phyloP scores from a whole-genome alignment of 352 stramenopile genomes.

The Aphanomyces cochlioides region DNA sequence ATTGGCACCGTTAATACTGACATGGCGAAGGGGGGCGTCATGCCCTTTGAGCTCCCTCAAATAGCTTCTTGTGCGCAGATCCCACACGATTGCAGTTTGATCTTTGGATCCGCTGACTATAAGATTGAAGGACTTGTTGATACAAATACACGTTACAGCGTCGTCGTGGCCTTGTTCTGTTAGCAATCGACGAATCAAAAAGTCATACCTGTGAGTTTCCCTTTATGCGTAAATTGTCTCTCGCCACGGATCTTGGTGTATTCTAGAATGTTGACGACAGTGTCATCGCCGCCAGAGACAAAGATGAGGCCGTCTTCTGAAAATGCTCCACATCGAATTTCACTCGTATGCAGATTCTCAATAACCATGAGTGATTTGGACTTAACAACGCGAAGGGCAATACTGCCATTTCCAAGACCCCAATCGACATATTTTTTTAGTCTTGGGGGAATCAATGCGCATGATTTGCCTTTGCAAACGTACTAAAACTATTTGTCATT shows the following conservation, averaged over 20 bases:
- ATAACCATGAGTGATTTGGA: slow-evolving; percentile 59
- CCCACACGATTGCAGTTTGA: slow-evolving; percentile 61
- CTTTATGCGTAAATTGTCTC: slow-evolving; percentile 60
- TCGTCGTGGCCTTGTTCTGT: slow-evolving; percentile 45
- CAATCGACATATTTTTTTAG: slow-evolving; percentile 76
- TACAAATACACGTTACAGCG: slow-evolving; percentile 54
- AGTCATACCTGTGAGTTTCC: slow-evolving; percentile 46
- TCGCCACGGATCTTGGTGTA: slow-evolving; percentile 56
- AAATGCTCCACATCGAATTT: slow-evolving; percentile 53
- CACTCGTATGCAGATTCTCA: slow-evolving; percentile 55
- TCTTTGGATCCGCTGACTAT: slow-evolving; percentile 59
- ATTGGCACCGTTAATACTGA: slow-evolving; percentile 65
- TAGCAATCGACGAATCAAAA: not conserved
- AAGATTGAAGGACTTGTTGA: slow-evolving; percentile 72
- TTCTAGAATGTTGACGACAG: slow-evolving; percentile 68
- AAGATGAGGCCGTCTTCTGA: slow-evolving; percentile 57
- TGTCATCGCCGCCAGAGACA: slow-evolving; percentile 62
- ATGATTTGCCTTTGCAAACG: slow-evolving; percentile 44
- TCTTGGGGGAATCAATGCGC: slow-evolving; percentile 60
- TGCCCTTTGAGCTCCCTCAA: slow-evolving; percentile 62
- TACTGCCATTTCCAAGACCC: slow-evolving; percentile 44
- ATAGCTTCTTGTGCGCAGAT: slow-evolving; percentile 54
- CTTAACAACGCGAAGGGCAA: slow-evolving; percentile 63
- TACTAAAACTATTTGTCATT: slow-evolving; percentile 29
- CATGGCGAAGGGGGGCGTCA: slow-evolving; percentile 42